These are phyloP conservation scores for Erysimum cheiri DNA, from an alignment of 441 rosid genomes.

Conservation along the genomic window DNA sequence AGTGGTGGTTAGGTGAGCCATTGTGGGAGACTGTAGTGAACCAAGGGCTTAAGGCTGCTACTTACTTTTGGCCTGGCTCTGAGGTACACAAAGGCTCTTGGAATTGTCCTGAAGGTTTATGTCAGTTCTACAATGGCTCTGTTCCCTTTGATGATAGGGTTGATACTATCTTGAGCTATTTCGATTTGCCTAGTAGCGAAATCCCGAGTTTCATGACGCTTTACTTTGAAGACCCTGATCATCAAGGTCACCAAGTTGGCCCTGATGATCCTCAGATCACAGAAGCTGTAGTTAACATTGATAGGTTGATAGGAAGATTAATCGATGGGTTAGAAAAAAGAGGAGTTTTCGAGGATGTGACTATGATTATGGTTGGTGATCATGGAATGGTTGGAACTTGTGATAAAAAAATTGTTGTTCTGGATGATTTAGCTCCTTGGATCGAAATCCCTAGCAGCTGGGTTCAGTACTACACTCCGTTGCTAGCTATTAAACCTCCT, in stretches of 20 bases:
- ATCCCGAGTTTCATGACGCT: slow-evolving; percentile 84
- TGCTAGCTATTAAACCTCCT: slow-evolving; percentile 81
- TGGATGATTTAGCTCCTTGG: slow-evolving; percentile 83
- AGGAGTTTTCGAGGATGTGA: slow-evolving; percentile 88
- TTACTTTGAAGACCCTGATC: slow-evolving; percentile 97
- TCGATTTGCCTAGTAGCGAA: slow-evolving; percentile 72
- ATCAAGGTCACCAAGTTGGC: slow-evolving; percentile 91
- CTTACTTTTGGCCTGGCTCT: slow-evolving; percentile 98
- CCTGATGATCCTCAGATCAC: slow-evolving; percentile 90
- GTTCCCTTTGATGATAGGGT: slow-evolving; percentile 91
- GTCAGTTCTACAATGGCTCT: slow-evolving; percentile 68
- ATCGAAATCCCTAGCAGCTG: slow-evolving; percentile 64
- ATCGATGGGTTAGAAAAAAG: slow-evolving; percentile 77
- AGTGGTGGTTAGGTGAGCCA: slow-evolving; percentile 99
- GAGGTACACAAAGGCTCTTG: slow-evolving; percentile 91
- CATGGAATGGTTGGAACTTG: slow-evolving; percentile 99
- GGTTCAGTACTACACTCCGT: slow-evolving; percentile 70
- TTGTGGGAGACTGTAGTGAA: slow-evolving; percentile 89
- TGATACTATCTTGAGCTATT: slow-evolving; percentile 76
- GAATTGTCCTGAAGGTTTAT: slow-evolving; percentile 70
- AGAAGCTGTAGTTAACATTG: slow-evolving; percentile 77
- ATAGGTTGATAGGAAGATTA: slow-evolving; percentile 78
- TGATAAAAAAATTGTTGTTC: slow-evolving; percentile 67
- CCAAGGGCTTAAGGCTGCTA: slow-evolving; percentile 78
- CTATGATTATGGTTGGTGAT: slow-evolving; percentile 85